phyloP scores from a whole-genome alignment of 2,329 filamentous ascomycete species.

The Botrytis pseudocinerea region DNA sequence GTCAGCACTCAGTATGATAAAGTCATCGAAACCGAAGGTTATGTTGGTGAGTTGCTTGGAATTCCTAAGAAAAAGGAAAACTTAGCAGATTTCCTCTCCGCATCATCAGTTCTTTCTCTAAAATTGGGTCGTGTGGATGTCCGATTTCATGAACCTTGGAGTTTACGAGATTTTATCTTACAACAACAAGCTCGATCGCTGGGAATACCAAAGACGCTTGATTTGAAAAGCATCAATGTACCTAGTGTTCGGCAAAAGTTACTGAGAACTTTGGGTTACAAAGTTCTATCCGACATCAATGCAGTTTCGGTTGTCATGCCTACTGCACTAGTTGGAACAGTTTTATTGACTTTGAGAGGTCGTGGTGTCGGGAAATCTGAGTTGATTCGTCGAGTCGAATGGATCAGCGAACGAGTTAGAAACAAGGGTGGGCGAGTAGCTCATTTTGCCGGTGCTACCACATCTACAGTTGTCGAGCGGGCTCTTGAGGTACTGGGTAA shows the following conservation, averaged over 20 bases:
- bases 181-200: constrained; percentile 67
- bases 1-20: constrained; percentile 99
- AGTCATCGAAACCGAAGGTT: constrained; percentile 96
- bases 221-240: constrained; percentile 48
- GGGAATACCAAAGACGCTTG: constrained; percentile 49
- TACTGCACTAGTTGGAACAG: constrained; percentile 90
- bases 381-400: constrained; percentile 81
- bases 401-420: constrained; percentile 79
- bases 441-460: constrained; percentile 81
- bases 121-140: constrained; percentile 92
- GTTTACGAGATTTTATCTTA: constrained; percentile 75
- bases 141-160: constrained; percentile 96
- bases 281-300: constrained; percentile 92
- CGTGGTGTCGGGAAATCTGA: constrained; percentile 88
- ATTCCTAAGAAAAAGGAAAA: constrained; percentile 97
- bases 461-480: constrained; percentile 80
- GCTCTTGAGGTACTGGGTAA: constrained; percentile 90
- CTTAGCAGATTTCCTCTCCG: constrained; percentile 82
- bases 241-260: constrained; percentile 57
- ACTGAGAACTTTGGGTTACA: constrained; percentile 84
- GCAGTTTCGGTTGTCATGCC: constrained; percentile 97
- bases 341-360: constrained; percentile 85
- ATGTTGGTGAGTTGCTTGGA: constrained; percentile 90
- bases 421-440: constrained; percentile 90
- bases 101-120: constrained; percentile 80